Evolutionary conservation across 164 flowering plant species (phyloP).

Genomic region (Malania oleifera): DNA sequence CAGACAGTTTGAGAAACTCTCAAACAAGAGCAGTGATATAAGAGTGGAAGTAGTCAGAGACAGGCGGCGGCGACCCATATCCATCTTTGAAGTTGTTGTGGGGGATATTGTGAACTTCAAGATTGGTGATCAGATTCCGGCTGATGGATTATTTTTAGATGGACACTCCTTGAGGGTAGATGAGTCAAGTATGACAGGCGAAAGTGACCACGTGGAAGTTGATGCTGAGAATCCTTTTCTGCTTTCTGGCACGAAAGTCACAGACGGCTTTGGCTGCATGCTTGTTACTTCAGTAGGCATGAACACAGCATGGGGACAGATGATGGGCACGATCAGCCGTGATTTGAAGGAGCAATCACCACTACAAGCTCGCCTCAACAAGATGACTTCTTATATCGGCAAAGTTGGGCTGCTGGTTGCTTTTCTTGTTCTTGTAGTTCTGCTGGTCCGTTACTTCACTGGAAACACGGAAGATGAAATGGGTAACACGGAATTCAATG

Average conservation of each 20-base stretch:
- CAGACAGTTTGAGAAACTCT: slow-evolving; percentile 4
- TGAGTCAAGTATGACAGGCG: slow-evolving; percentile 42
- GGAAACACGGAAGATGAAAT: slow-evolving; percentile 21
- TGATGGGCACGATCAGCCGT: neutral
- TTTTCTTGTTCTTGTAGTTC: slow-evolving; percentile 23
- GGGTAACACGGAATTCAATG: slow-evolving; percentile 1
- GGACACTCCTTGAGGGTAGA: slow-evolving; percentile 1
- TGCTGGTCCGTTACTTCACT: slow-evolving; percentile 32
- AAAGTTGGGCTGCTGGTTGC: slow-evolving; percentile 1
- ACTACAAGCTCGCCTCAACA: slow-evolving; percentile 3
- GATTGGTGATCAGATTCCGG: slow-evolving; percentile 1
- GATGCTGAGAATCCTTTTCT: slow-evolving; percentile 25
- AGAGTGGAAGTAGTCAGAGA: slow-evolving; percentile 2
- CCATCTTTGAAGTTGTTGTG: slow-evolving; percentile 1
- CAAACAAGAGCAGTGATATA: slow-evolving; percentile 1
- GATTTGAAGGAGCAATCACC: neutral
- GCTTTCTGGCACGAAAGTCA: slow-evolving; percentile 34
- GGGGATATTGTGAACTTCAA: neutral
- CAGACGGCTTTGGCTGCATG: too few relatives aligned
- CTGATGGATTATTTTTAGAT: neutral
- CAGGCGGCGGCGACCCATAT: neutral
- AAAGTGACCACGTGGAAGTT: slow-evolving; percentile 32
- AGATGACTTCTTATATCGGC: slow-evolving; percentile 3
- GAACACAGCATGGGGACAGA: slow-evolving; percentile 34
- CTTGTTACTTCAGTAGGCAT: slow-evolving; percentile 21